These are phyloP conservation scores for Colletotrichum tabaci DNA, from an alignment of 2,329 filamentous ascomycete genomes.

Conservation along the genomic window DNA sequence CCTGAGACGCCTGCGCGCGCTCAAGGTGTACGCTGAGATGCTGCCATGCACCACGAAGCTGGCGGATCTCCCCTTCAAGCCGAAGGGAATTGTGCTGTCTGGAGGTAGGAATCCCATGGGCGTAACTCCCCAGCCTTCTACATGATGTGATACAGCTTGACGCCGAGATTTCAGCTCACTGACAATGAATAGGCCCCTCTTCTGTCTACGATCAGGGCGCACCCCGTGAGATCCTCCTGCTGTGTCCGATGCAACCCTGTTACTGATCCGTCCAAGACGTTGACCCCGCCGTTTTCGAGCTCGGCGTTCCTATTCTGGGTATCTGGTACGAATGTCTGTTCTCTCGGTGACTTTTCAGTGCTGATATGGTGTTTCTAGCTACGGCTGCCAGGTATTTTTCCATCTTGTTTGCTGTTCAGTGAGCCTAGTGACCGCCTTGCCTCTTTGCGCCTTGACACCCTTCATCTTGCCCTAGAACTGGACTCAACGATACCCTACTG, in stretches of 20 bases:
- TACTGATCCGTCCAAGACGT: conserved; percentile 63
- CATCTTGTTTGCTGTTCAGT: neutral
- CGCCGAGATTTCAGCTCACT: conserved; percentile 12
- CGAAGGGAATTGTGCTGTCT: conserved; percentile 81
- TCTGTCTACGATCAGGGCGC: conserved; percentile 87
- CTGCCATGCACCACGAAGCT: conserved; percentile 89
- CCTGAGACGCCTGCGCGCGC: conserved; percentile 79
- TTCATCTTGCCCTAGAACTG: neutral
- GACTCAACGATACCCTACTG: neutral
- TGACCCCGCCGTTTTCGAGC: conserved; percentile 85
- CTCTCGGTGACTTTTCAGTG: neutral
- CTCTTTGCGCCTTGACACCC: neutral
- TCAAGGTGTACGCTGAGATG: conserved; percentile 91
- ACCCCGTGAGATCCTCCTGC: conserved; percentile 59
- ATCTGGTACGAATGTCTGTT: conserved; percentile 70
- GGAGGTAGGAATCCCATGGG: conserved; percentile 50
- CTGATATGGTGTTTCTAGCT: conserved; percentile 4
- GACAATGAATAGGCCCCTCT: conserved; percentile 57
- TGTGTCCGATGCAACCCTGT: neutral
- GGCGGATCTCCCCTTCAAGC: conserved; percentile 81
- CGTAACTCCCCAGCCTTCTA: neutral
- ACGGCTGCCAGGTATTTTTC: conserved; percentile 33
- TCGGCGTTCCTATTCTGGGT: conserved; percentile 72
- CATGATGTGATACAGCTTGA: neutral
- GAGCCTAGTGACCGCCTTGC: neutral